A percentile compares a stretch with the other conserved stretches of the same genome.
Conservation (phyloP, 352 stramenopile species). For the Nothophytophthora sp. region DNA sequence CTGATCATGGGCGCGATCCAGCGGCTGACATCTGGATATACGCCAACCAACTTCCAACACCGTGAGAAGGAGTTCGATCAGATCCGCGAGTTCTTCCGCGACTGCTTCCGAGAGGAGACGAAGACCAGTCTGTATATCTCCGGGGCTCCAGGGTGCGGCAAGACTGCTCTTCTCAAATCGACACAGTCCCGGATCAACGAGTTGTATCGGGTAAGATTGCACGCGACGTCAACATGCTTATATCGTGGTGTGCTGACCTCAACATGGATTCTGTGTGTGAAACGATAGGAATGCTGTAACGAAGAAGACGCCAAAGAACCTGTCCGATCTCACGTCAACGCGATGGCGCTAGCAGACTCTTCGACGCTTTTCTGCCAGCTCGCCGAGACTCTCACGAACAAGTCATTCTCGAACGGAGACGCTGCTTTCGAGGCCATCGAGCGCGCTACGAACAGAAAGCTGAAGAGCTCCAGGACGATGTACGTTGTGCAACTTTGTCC, state of each 20-base stretch:
- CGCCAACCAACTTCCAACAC: slow-evolving; percentile 45
- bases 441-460: slow-evolving; percentile 34
- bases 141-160: slow-evolving; percentile 74
- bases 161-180: slow-evolving; percentile 69
- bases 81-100: slow-evolving; percentile 59
- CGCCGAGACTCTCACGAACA: slow-evolving; percentile 50
- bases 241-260: neutral
- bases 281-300: slow-evolving; percentile 32
- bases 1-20: slow-evolving; percentile 41
- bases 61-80: slow-evolving; percentile 58
- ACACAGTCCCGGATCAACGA: slow-evolving; percentile 50
- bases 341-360: slow-evolving; percentile 61
- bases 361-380: slow-evolving; percentile 57
- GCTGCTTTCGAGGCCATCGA: slow-evolving; percentile 74
- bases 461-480: slow-evolving; percentile 61
- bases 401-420: slow-evolving; percentile 40
- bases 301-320: slow-evolving; percentile 31
- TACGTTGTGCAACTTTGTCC: slow-evolving; percentile 9
- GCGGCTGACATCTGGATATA: slow-evolving; percentile 52
- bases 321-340: slow-evolving; percentile 68
- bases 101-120: slow-evolving; percentile 48
- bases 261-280: no score
- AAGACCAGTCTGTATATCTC: slow-evolving; percentile 81
- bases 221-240: no score
- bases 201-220: slow-evolving; percentile 48